phyloP scores from a whole-genome alignment of 768 basidiomycete species.

The Dentipellis sp. region DNA sequence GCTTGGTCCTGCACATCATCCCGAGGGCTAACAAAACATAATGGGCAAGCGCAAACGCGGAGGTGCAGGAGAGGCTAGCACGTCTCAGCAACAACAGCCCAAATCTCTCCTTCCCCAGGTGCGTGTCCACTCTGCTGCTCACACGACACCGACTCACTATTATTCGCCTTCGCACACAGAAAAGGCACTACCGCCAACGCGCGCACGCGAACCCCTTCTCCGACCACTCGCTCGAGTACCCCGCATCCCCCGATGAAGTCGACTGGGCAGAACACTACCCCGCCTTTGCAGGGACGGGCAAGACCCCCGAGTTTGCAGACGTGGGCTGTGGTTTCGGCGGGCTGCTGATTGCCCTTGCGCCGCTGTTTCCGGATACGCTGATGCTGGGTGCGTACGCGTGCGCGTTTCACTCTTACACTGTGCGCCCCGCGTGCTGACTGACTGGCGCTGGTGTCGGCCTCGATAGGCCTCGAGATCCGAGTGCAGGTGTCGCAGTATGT shows the following conservation, averaged over 20 bases:
- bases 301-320: conserved; percentile 88
- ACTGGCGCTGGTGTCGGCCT: not conserved
- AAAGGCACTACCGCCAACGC: conserved; percentile 77
- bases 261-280: conserved; percentile 86
- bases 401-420: not conserved
- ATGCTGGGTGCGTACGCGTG: conserved; percentile 68
- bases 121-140: conserved; percentile 9
- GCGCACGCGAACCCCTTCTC: conserved; percentile 85
- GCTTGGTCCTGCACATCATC: too few species aligned
- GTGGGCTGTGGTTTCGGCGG: conserved; percentile 98
- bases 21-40: not conserved
- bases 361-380: conserved; percentile 81
- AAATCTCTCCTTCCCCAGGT: conserved; percentile 24
- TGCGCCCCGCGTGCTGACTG: not conserved
- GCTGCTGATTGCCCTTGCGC: conserved; percentile 79
- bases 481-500: conserved; percentile 96
- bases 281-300: conserved; percentile 43
- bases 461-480: conserved; percentile 90
- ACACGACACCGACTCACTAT: not conserved
- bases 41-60: not conserved
- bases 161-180: conserved; percentile 30
- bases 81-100: not conserved
- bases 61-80: not conserved
- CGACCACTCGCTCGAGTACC: conserved; percentile 84
- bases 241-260: conserved; percentile 60